Base-by-base conservation (phyloP, 768 basidiomycete species). In the Neoboletus magnificus region DNA sequence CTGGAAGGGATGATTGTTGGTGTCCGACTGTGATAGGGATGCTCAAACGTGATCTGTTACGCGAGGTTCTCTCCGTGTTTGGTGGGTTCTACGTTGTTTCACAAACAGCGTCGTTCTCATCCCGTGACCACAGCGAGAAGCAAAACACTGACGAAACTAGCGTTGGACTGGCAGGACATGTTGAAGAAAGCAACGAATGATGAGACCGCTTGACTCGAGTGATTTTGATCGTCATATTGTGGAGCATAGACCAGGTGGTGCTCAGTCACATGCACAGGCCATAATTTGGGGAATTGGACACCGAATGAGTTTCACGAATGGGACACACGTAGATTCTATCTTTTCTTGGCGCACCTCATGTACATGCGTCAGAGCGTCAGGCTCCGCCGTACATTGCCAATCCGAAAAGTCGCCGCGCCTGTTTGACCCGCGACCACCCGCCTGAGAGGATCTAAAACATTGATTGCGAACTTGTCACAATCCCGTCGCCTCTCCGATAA, bases 151-250 rank as follows among this genome's bases (percentile, higher is more conserved):
- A 80, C 84, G 4, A 84, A 86, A 61, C 76, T 94, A 23, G 91
- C 86, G 9, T 67, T 81, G 60, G 87, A 91, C 61, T 95, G 91
- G 87, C 89, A 93, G 69, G 91, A 93, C 55, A 77, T 79, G 37
- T 69, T 94, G 57, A 87, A 83, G 73, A 88, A 79, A 66, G 80
- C 85, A 13, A 73, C 71, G 32, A 77, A 66, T 51, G 84, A 86
- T 49, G 84, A 83, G 39, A 36, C 23, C 36, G n/a, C 45, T 10
- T 70, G 53, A 62, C 1, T 18, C 7, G n/a, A n/a, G n/a, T n/a
- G n/a, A n/a, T n/a, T n/a, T n/a, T n/a, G 16, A 16, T 43, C 10
- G 5, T 47, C 18, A n/a, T 42, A 13, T 48, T 45, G 49, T 23
- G 20, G 49, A 16, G 16, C n/a, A 16, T 39, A 25, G 51, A 54